Conservation (phyloP, 495 filamentous ascomycete species). For the Aspergillus panamensis region DNA sequence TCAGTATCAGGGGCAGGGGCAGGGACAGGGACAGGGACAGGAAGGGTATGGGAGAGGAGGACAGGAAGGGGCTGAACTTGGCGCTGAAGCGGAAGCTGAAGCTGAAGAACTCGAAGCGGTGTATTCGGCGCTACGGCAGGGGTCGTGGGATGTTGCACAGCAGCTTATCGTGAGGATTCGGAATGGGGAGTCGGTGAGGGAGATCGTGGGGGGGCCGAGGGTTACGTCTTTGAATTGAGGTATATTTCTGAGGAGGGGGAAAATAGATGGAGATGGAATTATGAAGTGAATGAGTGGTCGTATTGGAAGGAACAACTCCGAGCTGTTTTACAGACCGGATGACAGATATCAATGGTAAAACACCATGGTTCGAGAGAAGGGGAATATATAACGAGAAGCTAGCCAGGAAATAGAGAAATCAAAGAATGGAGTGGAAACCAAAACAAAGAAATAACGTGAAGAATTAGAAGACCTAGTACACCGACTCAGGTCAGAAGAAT, state of each 20-base stretch:
- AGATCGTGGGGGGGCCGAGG: slow-evolving; percentile 4
- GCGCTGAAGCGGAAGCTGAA: neutral
- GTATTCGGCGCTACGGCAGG: slow-evolving; percentile 16
- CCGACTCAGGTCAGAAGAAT: neutral
- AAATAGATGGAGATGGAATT: too few species aligned
- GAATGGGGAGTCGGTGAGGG: slow-evolving; percentile 10
- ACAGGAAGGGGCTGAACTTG: neutral
- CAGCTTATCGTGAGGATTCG: slow-evolving; percentile 15
- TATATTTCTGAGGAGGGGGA: too few species aligned
- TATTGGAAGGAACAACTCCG: neutral
- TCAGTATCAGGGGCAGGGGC: neutral
- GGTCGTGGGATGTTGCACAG: slow-evolving; percentile 13
- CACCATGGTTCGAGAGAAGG: neutral
- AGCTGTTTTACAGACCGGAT: neutral
- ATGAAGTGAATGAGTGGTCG: neutral
- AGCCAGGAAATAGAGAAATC: neutral
- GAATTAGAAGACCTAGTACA: neutral
- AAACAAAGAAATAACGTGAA: slow-evolving; percentile 1
- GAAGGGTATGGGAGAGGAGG: neutral
- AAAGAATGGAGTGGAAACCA: neutral
- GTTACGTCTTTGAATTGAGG: neutral
- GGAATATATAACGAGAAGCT: too few species aligned
- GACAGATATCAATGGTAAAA: neutral
- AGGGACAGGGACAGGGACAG: neutral
- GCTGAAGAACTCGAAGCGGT: slow-evolving; percentile 16